Base-by-base conservation (phyloP, 2,329 filamentous ascomycete genomes). In the Paecilomyces fulvus region DNA sequence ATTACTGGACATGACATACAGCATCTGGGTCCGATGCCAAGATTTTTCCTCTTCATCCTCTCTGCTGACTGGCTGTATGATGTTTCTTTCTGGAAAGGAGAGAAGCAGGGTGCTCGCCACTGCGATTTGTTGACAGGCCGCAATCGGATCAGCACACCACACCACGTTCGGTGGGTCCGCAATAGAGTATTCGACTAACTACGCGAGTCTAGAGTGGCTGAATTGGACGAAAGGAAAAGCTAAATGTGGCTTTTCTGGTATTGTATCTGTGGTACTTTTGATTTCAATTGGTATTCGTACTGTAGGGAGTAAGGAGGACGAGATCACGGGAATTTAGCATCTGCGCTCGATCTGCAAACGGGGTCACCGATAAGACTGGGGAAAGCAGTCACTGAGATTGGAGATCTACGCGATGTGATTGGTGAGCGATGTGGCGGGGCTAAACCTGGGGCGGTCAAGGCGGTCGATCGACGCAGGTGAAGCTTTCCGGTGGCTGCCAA, bases 401-500 rank as follows among this genome's bases (percentile, higher is more conserved):
- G 33, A 37, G 33, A 37, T 37, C 3, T n/a, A 37, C 33, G 33
- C 4, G 12, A 2, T n/a, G 3, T n/a, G 12, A n/a, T 37, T 37
- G 33, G 33, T n/a, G 33, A 14, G 31, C 31, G 33, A 37, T 14
- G n/a, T 14, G 11, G 12, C 30, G 20, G 49, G 20, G 21, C 28
- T 52, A 14, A 17, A 25, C 30, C 25, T 9, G 12, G 20, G 23
- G 17, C 51, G 51, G 14, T 53, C 51, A 21, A 37, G 30, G 51
- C 31, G 21, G 30, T 11, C 21, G 23, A 17, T 17, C 49, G 21
- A 49, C 48, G 48, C 48, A 49, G 25, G 25, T 49, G 48, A 49
- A 11, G 12, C 48, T 21, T 49, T 20, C 11, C 48, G 3, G 65
- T 62, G 46, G 33, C 33, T 37, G 33, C 12, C 12, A 37, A 10